phyloP scores from a whole-genome alignment of 192 early-diverging fungal species.

The Backusella tarrabulga region DNA sequence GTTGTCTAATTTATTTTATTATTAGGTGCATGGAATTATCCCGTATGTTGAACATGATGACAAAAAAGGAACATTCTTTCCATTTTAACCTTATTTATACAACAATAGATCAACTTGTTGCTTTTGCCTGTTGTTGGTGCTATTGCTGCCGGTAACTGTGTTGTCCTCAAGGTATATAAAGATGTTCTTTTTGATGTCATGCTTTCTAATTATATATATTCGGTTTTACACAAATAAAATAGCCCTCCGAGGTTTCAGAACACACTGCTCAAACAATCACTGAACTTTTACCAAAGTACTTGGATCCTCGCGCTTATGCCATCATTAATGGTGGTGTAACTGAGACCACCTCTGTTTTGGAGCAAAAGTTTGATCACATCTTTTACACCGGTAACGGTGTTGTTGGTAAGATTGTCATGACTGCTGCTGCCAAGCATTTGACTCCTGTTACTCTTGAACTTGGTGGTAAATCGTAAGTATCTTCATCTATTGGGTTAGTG shows the following conservation, averaged over 20 bases:
- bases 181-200: background rate
- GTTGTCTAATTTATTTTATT: background rate
- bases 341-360: conserved; percentile 64
- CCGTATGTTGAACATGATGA: conserved; percentile 20
- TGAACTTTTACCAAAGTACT: conserved; percentile 66
- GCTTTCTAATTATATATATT: background rate
- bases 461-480: conserved; percentile 76
- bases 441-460: conserved; percentile 88
- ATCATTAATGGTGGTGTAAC: conserved; percentile 77
- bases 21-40: conserved; percentile 57
- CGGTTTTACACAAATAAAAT: background rate
- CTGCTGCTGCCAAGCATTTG: conserved; percentile 76
- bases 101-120: conserved; percentile 52
- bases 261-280: conserved; percentile 65
- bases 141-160: conserved; percentile 89
- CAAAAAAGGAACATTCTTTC: no score
- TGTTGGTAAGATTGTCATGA: conserved; percentile 79
- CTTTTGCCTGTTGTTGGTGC: conserved; percentile 79
- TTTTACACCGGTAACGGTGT: conserved; percentile 84
- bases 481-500: background rate
- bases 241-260: conserved; percentile 79
- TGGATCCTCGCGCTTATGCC: conserved; percentile 63
- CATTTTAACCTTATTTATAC: background rate
- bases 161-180: conserved; percentile 52
- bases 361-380: conserved; percentile 78